Base-by-base conservation (phyloP, 2,329 filamentous ascomycete genomes). In the Colletotrichum spaethianum region DNA sequence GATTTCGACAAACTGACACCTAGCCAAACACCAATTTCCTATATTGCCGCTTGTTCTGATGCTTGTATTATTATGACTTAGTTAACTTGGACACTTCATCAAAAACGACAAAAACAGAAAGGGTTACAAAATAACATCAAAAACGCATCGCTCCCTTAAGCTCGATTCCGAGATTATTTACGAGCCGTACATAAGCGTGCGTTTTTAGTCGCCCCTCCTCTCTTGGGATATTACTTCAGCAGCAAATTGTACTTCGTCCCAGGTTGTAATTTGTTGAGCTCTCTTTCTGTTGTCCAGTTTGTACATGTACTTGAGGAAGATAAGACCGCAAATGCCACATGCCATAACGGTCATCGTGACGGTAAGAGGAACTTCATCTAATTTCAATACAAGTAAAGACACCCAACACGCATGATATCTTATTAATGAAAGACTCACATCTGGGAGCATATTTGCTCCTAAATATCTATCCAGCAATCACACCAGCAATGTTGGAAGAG, bases 401-500 rank as follows among this genome's bases (percentile, higher is more conserved):
- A 46, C 20, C 14, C 23, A 52, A 16, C n/a, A n/a, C n/a, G n/a
- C n/a, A n/a, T n/a, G n/a, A 16, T 52, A 52, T 4, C 23, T 23
- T 36, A 36, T 14, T 31, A 28, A 14, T 12, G 11, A 1, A 11
- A 6, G 3, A 68, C 74, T 67, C 42, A 73, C 69, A 77, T 67
- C 68, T 73, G n/a, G 74, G 75, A 23, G 69, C 66, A 36, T 76
- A 76, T 46, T 72, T 75, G 68, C 70, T 74, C 69, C 75, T 77
- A 63, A 74, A 77, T 8, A 77, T 72, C 73, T 77, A 74, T 5
- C 75, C 74, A 3, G 75, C 75, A 59, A 77, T 76, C 2, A 77
- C 74, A 3, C 75, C 75, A 7, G 75, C 75, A 11, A 77, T 40
- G 28, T 77, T 77, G 16, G 78, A 86, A n/a, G n/a, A n/a, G n/a